These are phyloP conservation scores for Stropharia rugosoannulata DNA, from an alignment of 768 basidiomycete species.

Conservation along the genomic window DNA sequence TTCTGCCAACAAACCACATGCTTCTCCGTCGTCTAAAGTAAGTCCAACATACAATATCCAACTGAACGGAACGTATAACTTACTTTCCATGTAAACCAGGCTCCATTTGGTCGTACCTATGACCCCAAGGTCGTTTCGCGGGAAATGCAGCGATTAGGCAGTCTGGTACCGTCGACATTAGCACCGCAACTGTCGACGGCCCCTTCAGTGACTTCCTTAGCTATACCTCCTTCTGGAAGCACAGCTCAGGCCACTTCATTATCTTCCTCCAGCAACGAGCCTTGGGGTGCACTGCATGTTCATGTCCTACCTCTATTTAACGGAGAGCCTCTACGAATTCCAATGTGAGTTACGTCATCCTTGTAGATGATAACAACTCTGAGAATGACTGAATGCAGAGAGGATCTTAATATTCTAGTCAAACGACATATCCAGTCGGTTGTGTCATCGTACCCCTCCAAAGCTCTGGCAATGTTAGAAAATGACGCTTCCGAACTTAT, in stretches of 20 bases:
- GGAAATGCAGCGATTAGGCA: conserved; percentile 84
- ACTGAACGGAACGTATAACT: conserved; percentile 2
- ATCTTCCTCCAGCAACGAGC: conserved; percentile 53
- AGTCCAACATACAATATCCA: neutral
- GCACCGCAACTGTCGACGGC: conserved; percentile 50
- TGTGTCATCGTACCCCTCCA: conserved; percentile 71
- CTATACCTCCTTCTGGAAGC: conserved; percentile 39
- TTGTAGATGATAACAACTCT: neutral
- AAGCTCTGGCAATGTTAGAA: conserved; percentile 72
- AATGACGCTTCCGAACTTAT: conserved; percentile 82
- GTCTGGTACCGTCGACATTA: conserved; percentile 50
- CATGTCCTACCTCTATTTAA: conserved; percentile 92
- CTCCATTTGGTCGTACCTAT: conserved; percentile 70
- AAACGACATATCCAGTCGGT: conserved; percentile 74
- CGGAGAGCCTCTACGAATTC: conserved; percentile 79
- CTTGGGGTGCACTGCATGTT: conserved; percentile 84
- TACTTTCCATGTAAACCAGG: conserved; percentile 25
- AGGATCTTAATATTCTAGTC: conserved; percentile 85
- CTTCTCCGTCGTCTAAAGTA: conserved; percentile 51
- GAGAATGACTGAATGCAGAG: conserved; percentile 40
- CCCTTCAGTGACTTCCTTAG: conserved; percentile 49
- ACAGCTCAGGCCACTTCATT: conserved; percentile 37
- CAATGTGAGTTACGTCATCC: conserved; percentile 56
- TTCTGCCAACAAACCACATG: conserved; percentile 37
- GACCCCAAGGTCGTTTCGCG: conserved; percentile 78